Base-by-base conservation (phyloP, 2,329 filamentous ascomycete species). In the Pseudogymnoascus sp. region DNA sequence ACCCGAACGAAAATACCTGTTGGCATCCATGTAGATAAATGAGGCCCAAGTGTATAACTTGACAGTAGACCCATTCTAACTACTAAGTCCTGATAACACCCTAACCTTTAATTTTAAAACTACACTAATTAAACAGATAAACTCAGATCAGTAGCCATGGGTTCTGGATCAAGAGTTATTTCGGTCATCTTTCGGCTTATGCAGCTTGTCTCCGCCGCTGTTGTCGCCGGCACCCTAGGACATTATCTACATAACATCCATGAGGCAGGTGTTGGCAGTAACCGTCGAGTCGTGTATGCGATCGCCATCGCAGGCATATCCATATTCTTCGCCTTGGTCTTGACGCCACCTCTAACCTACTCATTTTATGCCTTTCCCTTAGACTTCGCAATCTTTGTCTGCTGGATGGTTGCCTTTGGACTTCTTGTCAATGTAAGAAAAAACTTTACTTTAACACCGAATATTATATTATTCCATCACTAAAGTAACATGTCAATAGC, bases 361-460 rank as follows among this genome's bases (percentile, higher is more conserved):
- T 47, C 59, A 13, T 60, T 60, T 26, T 50, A 21, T 15, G 11
- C 17, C 36, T 50, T 60, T 15, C 24, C 35, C 36, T 7, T 60
- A 4, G 59, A 60, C 35, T 60, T 60, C 17, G 24, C n/a, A 6
- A 10, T 60, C 24, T 60, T 60, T n/a, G 33, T 44, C 6, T 47
- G 35, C 24, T 60, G 37, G 59, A 60, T 60, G 59, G 59, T 60
- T 60, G 59, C 37, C 5, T 60, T 60, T 31, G 59, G 59, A 10
- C 13, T 60, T 6, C 15, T 44, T 17, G 35, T 26, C 13, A 60
- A 60, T 21, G 59, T 60, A 41, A n/a, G 59, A 15, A n/a, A 21
- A 21, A 21, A 21, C 21, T 21, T 21, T n/a, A 47, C n/a, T 29
- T 54, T 17, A 33, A 36, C 9, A 9, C 40, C 47, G 44, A 60